Base-by-base conservation (phyloP, 2,329 filamentous ascomycete genomes). In the Beauveria australis region DNA sequence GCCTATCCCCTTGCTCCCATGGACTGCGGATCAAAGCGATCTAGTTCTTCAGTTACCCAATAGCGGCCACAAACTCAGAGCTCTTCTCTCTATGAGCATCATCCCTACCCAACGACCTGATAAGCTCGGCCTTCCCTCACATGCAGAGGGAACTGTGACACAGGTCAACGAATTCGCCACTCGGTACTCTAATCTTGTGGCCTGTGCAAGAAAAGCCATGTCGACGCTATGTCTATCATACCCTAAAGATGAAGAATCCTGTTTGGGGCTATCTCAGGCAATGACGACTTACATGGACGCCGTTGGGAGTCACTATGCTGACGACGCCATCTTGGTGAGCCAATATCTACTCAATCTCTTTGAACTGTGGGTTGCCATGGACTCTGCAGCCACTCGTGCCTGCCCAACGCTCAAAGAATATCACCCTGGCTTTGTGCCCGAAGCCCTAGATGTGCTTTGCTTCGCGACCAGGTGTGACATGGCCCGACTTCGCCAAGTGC, bases 291-390 rank as follows among this genome's bases (percentile, higher is more conserved):
- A 64, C n/a, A 19, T 64, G 33, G 14, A 22, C 0, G 62, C 33
- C 5, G 59, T 64, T 1, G 63, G 61, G 10, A 44, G 59, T 8
- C 37, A 64, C 1, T 77, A 80, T 56, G 62, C 79, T 0, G 43
- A 66, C 0, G 55, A 63, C 1, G 71, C 76, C 2, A 63, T 67
- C 0, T 64, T 72, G 0, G 65, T 65, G 61, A 69, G 67, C 24
- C 61, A 53, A 2, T 53, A 65, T 37, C 69, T 88, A 0, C 73
- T 89, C 1, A 76, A 72, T 8, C 48, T 84, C 0, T 78, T 88
- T 66, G 79, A 83, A 54, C 64, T 86, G 0, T 89, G 85, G 86
- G 67, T 80, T 3, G 65, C 68, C 1, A 76, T 88, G 68, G 87
- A 89, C 63, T 65, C 72, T 12, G 69, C 67, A n/a, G 78, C 80